These are phyloP conservation scores for Cyphellophora attinorum DNA, from an alignment of 2,329 filamentous ascomycete genomes.

Conservation along the genomic window DNA sequence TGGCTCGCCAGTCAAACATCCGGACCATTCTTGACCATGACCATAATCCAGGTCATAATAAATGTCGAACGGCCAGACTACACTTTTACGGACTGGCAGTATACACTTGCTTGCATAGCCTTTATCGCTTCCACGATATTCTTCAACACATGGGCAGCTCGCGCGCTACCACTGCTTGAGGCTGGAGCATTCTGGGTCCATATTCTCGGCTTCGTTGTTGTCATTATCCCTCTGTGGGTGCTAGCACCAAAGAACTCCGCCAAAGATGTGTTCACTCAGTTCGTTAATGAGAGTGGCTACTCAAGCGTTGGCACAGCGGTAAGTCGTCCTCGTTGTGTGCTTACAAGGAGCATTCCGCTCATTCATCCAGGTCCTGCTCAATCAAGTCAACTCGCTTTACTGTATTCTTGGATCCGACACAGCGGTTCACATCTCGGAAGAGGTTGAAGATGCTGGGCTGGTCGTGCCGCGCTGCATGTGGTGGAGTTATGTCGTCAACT, in stretches of 20 bases:
- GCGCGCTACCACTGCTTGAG: slow-evolving; percentile 17
- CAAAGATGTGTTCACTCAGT: slow-evolving; percentile 19
- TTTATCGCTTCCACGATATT: slow-evolving; percentile 16
- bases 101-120: slow-evolving; percentile 20
- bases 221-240: slow-evolving; percentile 18
- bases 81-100: slow-evolving; percentile 20
- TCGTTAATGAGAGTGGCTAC: slow-evolving; percentile 21
- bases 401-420: slow-evolving; percentile 21
- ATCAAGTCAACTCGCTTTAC: slow-evolving; percentile 9
- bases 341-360: too few relatives aligned
- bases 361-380: too few relatives aligned
- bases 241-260: slow-evolving; percentile 14
- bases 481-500: slow-evolving; percentile 27
- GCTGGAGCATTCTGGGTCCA: slow-evolving; percentile 17
- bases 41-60: slow-evolving; percentile 27
- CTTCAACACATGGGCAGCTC: slow-evolving; percentile 18
- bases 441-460: slow-evolving; percentile 27
- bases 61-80: slow-evolving; percentile 20
- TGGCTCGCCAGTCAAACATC: slow-evolving; percentile 27
- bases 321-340: too few relatives aligned
- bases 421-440: slow-evolving; percentile 31
- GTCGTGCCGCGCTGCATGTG: slow-evolving; percentile 28
- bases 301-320: slow-evolving; percentile 15
- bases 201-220: slow-evolving; percentile 15
- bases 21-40: slow-evolving; percentile 25